Percentiles rank a stretch among this genome's conserved stretches.
These are phyloP conservation scores for Monosporascus sp. DNA, from an alignment of 2,329 filamentous ascomycete genomes.

Conservation along the genomic window DNA sequence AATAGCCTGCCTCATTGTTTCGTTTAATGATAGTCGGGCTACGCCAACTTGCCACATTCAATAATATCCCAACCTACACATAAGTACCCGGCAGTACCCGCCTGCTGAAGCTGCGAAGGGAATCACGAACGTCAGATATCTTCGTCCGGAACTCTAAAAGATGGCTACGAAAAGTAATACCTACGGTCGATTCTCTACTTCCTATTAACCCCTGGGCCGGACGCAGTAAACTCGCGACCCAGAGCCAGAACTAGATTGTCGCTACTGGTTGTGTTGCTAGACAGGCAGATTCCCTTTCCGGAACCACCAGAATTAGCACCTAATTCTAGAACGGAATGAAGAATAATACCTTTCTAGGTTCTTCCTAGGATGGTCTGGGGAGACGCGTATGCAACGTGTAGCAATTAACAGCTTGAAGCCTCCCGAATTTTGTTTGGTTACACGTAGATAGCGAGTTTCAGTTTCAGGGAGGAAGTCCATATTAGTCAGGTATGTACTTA, in stretches of 20 bases:
- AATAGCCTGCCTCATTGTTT: too few relatives aligned
- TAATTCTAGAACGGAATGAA: neutral
- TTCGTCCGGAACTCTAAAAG: neutral
- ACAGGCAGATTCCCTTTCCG: too few relatives aligned
- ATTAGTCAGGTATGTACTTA: neutral
- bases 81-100: neutral
- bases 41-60: neutral
- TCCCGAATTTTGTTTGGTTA: neutral
- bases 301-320: too few relatives aligned
- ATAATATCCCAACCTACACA: neutral
- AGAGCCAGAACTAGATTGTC: too few relatives aligned
- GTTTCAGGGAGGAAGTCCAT: neutral
- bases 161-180: neutral
- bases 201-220: too few relatives aligned
- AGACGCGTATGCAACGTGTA: too few relatives aligned
- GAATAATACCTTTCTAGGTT: neutral
- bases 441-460: neutral
- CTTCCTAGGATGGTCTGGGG: neutral
- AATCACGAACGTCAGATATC: neutral
- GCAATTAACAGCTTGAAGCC: neutral
- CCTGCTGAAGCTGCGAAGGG: neutral
- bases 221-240: too few relatives aligned
- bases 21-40: neutral
- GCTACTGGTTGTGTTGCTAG: too few relatives aligned
- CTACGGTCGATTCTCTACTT: neutral